Base-by-base conservation (phyloP, 768 basidiomycete species). In the Podaxis sp. region DNA sequence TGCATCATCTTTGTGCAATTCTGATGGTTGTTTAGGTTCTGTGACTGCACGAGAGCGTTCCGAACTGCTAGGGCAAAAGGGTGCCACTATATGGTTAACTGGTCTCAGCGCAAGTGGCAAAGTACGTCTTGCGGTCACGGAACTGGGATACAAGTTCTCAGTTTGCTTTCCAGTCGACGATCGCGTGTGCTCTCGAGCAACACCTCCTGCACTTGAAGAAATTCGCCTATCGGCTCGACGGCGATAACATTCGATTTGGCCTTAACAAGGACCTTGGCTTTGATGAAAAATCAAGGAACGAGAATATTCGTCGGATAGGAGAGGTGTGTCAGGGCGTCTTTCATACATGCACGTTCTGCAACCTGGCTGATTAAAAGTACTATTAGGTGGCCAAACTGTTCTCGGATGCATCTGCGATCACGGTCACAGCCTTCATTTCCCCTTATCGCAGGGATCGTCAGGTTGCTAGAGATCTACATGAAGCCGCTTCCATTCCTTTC, bases 251-350 rank as follows among this genome's bases (percentile, higher is more conserved):
- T 59, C 87, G 97, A 65, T 94, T 96, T 70, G 97, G 97, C 7
- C 79, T 99, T 56, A 99, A 99, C 82, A 98, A 91, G 77, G 95
- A 97, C 72, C 87, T 98, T 44, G 93, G 94, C 3, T 98, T 98
- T 69, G 90, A 93, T 68, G 93, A 95, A 70, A 87, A 85, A 71
- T 95, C 95, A 54, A 84, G 95, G 60, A 91, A 91, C 66, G 93
- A 97, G 76, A 96, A 99, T 77, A 99, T 99, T 71, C 89, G 97
- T 56, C 84, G 97, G 61, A 97, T 99, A 65, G 94, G 95, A 67
- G 96, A 99, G 87, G 95, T 93, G 67, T 58, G 80, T 63, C 28
- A 38, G 53, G 30, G 24, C 17, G 15, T 17, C 17, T 26, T 49
- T 20, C n/a, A 38, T 33, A 33, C 3, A 8, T 10, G 8, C 8